Percentiles rank a stretch among this genome's conserved stretches.
These are phyloP conservation scores for Daldinia sp. DNA, from an alignment of 2,329 filamentous ascomycete species.

Conservation along the genomic window DNA sequence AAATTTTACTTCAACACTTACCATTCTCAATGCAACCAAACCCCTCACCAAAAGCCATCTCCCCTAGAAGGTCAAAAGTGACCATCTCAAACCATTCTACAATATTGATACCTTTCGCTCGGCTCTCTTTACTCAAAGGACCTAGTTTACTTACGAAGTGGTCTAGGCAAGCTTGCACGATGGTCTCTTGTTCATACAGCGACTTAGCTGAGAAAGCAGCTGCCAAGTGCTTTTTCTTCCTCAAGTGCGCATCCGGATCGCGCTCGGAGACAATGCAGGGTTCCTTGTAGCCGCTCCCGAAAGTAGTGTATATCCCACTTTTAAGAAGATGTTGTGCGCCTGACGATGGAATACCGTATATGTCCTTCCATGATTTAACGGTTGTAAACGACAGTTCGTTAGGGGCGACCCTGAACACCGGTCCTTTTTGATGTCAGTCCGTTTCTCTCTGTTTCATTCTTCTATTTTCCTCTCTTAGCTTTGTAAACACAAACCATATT, in stretches of 20 bases:
- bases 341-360: background rate
- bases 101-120: background rate
- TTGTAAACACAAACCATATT: background rate
- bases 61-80: conserved; percentile 9
- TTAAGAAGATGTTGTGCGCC: background rate
- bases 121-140: background rate
- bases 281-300: background rate
- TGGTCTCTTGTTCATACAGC: background rate
- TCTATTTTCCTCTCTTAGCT: background rate
- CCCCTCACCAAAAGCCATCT: conserved; percentile 9
- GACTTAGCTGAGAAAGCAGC: background rate
- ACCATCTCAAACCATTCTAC: conserved; percentile 5
- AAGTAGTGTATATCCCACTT: background rate
- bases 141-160: background rate
- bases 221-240: background rate
- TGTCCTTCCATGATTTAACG: background rate
- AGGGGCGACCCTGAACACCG: background rate
- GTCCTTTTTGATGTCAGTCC: background rate
- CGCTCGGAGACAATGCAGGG: background rate
- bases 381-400: background rate
- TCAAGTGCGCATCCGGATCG: background rate
- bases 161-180: background rate
- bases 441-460: background rate
- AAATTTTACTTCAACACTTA: background rate
- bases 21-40: conserved; percentile 6